These are phyloP conservation scores for Cercophora sp. DNA, from an alignment of 495 filamentous ascomycete genomes.

Conservation along the genomic window DNA sequence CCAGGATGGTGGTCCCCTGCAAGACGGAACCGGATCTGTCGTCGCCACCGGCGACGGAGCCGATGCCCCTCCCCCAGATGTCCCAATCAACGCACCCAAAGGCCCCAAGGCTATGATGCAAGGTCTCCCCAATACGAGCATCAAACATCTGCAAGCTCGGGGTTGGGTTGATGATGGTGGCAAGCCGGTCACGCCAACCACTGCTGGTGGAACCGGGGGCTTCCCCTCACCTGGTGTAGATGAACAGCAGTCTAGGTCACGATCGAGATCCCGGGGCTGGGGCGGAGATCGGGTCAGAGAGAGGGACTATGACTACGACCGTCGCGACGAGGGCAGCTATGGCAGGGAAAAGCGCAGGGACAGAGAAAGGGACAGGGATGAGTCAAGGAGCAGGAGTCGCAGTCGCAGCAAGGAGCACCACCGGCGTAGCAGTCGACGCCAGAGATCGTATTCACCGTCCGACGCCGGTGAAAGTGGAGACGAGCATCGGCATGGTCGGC, in stretches of 20 bases:
- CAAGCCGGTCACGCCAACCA: slow-evolving; percentile 32
- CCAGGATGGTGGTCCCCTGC: slow-evolving; percentile 17
- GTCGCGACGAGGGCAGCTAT: slow-evolving; percentile 26
- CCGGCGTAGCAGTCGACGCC: slow-evolving; percentile 46
- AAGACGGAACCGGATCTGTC: slow-evolving; percentile 6
- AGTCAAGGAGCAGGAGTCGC: slow-evolving; percentile 27
- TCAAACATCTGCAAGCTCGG: slow-evolving; percentile 48
- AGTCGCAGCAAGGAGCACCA: slow-evolving; percentile 48
- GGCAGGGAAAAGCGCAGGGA: slow-evolving; percentile 29
- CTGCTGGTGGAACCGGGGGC: slow-evolving; percentile 27
- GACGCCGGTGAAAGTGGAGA: slow-evolving; percentile 49
- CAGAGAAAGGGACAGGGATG: not conserved
- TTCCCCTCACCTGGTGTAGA: slow-evolving; percentile 30
- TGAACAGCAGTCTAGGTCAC: slow-evolving; percentile 29
- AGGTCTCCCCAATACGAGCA: slow-evolving; percentile 73
- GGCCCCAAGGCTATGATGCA: slow-evolving; percentile 92
- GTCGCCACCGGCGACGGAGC: too few species aligned
- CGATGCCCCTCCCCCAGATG: slow-evolving; percentile 33
- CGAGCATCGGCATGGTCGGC: slow-evolving; percentile 44
- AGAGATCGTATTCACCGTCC: slow-evolving; percentile 49
- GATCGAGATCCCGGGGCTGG: slow-evolving; percentile 16
- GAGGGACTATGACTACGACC: slow-evolving; percentile 26
- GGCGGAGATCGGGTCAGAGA: slow-evolving; percentile 22
- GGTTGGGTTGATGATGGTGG: slow-evolving; percentile 41
- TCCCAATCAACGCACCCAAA: slow-evolving; percentile 69